Conservation (phyloP, 1,284 basidiomycete genomes). For the Ustilago sp. region DNA sequence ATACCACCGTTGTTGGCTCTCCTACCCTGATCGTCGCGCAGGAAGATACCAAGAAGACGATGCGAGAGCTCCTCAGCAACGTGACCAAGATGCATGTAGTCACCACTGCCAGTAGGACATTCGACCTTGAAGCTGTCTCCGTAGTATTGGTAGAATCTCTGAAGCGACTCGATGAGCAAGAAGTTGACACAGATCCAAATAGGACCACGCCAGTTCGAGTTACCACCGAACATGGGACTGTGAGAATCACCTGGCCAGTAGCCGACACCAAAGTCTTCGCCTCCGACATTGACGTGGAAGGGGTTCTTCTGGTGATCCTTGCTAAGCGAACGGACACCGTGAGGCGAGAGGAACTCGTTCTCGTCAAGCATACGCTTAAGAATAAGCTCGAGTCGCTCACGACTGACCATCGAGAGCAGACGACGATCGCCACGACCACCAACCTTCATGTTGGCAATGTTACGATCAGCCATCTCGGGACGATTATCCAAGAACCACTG, state of each 20-base stretch:
- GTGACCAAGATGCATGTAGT: constrained; percentile 89
- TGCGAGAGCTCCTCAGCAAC: constrained; percentile 98
- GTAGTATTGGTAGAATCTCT: constrained; percentile 81
- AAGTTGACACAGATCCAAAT: constrained; percentile 94
- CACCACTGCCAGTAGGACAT: constrained; percentile 93
- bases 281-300: constrained; percentile 93
- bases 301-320: constrained; percentile 90
- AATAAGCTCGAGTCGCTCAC: constrained; percentile 87
- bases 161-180: constrained; percentile 85
- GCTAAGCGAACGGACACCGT: constrained; percentile 88
- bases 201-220: constrained; percentile 88
- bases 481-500: constrained; percentile 98
- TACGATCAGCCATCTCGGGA: constrained; percentile 84
- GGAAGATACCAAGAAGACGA: constrained; percentile 95
- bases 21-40: constrained; percentile 84
- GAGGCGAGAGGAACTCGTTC: constrained; percentile 88
- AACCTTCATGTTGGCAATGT: constrained; percentile 89
- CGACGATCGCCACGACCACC: constrained; percentile 79
- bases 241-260: constrained; percentile 98
- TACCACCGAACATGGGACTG: constrained; percentile 98
- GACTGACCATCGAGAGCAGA: constrained; percentile 87
- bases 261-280: constrained; percentile 87
- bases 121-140: constrained; percentile 75
- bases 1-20: constrained; percentile 92
- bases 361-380: constrained; percentile 92